Base-by-base conservation (phyloP, 164 flowering plant genomes). In the Stephania japonica region DNA sequence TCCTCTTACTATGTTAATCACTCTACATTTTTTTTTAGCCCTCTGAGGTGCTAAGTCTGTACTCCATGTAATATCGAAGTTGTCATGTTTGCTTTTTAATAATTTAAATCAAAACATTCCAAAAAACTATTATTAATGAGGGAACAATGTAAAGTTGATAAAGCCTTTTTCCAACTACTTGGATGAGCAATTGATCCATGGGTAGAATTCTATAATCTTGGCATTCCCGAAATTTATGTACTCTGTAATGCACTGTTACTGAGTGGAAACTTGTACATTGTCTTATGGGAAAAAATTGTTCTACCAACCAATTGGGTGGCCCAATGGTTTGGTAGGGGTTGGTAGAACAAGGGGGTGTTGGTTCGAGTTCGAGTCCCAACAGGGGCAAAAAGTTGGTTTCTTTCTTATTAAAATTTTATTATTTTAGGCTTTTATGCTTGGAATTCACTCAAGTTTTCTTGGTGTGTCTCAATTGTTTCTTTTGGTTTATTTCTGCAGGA, bases 401-500 rank as follows among this genome's bases (percentile, higher is more conserved):
- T 27, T 67, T 8, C 41, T 67, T 21, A 32, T 67, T 8, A 38
- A 21, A 21, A 27, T 42, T 27, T 32, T 32, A 6, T 32, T 67
- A 13, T 65, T 26, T 25, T 41, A 24, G 18, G 49, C 19, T 32
- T 67, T 67, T 41, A 41, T 67, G 43, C 38, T 67, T 41, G n/a
- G 4, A 14, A 8, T 1, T 38, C 13, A 5, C 14, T 24, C 42
- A 27, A n/a, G 68, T 38, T 24, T 66, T 24, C 5, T 21, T 21
- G 42, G 11, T 66, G 38, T 32, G 38, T 24, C 19, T 67, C 18
- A 11, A 26, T 2, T 32, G 6, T 13, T 42, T 42, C 38, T 11
- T 66, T 66, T 32, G 21, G 13, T 5, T 66, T 70, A 25, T 67
- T 73, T 80, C 38, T 70, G 1, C 89, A 92, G 97, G 99, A 90